Evolutionary conservation across 352 stramenopile genomes (phyloP).

Genomic region (Pythium insidiosum): DNA sequence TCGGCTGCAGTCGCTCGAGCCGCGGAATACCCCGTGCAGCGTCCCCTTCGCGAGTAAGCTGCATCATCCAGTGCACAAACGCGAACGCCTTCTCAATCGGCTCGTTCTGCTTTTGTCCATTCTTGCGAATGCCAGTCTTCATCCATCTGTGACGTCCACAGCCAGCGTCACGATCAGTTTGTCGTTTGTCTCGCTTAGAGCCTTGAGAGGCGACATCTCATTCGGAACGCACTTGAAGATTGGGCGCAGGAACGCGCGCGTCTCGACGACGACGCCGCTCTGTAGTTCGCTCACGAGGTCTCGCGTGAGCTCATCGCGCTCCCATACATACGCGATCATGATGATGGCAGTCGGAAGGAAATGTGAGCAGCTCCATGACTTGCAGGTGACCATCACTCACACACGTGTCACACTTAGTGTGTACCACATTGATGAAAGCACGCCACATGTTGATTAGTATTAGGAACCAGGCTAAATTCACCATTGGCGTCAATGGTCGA

Average conservation of each 20-base stretch:
- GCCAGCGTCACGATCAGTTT: neutral
- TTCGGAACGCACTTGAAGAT: constrained; percentile 36
- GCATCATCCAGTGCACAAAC: constrained; percentile 67
- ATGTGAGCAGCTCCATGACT: too few species aligned
- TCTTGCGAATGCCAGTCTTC: constrained; percentile 54
- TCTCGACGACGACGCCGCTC: constrained; percentile 28
- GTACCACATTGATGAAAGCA: too few species aligned
- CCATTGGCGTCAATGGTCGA: too few species aligned
- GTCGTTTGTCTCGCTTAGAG: neutral
- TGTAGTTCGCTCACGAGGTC: constrained; percentile 27
- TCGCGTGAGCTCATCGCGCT: constrained; percentile 27
- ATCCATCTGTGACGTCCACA: constrained; percentile 32
- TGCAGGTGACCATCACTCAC: too few species aligned
- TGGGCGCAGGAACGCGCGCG: constrained; percentile 50
- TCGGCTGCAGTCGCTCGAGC: constrained; percentile 41
- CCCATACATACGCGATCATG: constrained; percentile 24
- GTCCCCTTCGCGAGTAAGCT: constrained; percentile 40
- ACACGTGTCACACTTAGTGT: too few species aligned
- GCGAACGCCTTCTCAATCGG: constrained; percentile 53
- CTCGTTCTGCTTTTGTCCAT: constrained; percentile 38
- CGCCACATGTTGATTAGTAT: too few species aligned
- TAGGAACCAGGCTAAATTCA: too few species aligned
- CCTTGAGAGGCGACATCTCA: too few species aligned
- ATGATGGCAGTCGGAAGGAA: too few species aligned
- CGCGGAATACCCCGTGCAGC: constrained; percentile 23